Base-by-base conservation (phyloP, 148 eudicot species). In the Vaccinium macrocarpon region DNA sequence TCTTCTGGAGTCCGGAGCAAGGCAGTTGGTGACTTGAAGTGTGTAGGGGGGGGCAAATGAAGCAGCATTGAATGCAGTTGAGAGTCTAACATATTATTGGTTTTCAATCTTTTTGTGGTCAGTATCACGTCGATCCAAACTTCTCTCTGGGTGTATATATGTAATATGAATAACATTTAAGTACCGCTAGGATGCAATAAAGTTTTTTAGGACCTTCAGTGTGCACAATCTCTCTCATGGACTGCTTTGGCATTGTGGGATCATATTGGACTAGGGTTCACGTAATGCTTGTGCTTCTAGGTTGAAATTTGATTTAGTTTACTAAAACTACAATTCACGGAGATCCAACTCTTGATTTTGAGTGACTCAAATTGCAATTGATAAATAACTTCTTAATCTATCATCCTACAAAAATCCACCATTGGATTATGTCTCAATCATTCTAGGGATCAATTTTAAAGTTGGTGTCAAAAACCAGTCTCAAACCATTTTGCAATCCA, bases 21-120 rank as follows among this genome's bases (percentile, higher is more conserved):
- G 81, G 81, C 42, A 53, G n/a, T 57, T 57, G 70, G 53, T 61
- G 82, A 61, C 32, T 18, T 79, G 48, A 78, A 78, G 62, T 13
- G 42, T 2, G 18, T 16, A 56, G 50, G 25, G 52, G 52, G 68
- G 10, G 51, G 82, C 38, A 2, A 71, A 51, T 57, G 29, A 12
- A 9, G 72, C 71, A 80, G 82, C 52, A 80, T 35, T 79, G 56
- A 62, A 15, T 18, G 82, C 68, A 35, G 46, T 53, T 78, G 35
- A 76, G 23, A 76, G 35, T n/a, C 4, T 5, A 76, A 18, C 27
- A 76, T 21, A 13, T 25, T 78, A 11, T 56, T 25, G 38, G 27
- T 29, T 55, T 55, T 50, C 0, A 12, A 4, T 8, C 16, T 55
- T 55, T 75, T 21, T 21, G 71, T 15, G 42, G 46, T 10, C 46